Conservation (phyloP, 768 basidiomycete species). For the Tulasnella sp. region DNA sequence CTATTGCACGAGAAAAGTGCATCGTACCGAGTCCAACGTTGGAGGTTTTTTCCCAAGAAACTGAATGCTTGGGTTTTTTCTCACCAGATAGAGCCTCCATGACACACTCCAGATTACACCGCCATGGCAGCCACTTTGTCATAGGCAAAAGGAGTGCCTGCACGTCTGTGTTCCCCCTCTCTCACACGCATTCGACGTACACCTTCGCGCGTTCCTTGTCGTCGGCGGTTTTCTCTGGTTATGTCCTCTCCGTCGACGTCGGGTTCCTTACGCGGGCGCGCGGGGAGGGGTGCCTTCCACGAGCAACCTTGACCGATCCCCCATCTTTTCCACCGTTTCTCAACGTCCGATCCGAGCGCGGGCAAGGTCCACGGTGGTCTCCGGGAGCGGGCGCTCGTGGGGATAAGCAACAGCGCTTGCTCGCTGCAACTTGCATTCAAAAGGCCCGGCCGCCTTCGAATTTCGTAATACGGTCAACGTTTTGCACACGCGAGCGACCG, state of each 20-base stretch:
- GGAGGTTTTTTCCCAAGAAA: slow-evolving; percentile 2
- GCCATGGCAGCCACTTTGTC: background rate
- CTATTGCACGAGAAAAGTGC: background rate
- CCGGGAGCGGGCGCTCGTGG: slow-evolving; percentile 12
- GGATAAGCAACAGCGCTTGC: background rate
- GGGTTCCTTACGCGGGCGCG: background rate
- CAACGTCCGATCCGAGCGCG: slow-evolving; percentile 1
- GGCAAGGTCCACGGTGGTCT: background rate
- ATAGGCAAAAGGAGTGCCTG: background rate
- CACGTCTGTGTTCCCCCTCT: background rate
- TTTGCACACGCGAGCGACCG: background rate
- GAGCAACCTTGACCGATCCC: background rate
- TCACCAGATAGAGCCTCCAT: slow-evolving; percentile 13
- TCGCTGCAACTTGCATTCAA: background rate
- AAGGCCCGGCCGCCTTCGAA: background rate
- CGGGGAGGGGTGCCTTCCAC: background rate
- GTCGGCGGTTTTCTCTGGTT: background rate
- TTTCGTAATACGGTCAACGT: background rate
- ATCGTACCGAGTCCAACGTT: background rate
- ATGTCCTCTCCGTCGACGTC: slow-evolving; percentile 10
- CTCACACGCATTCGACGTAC: background rate
- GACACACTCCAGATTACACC: background rate
- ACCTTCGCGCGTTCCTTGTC: background rate
- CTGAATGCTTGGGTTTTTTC: background rate
- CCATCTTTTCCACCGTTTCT: background rate